Conservation (phyloP, 2,329 filamentous ascomycete species). For the Hymenoscyphus salicellus region DNA sequence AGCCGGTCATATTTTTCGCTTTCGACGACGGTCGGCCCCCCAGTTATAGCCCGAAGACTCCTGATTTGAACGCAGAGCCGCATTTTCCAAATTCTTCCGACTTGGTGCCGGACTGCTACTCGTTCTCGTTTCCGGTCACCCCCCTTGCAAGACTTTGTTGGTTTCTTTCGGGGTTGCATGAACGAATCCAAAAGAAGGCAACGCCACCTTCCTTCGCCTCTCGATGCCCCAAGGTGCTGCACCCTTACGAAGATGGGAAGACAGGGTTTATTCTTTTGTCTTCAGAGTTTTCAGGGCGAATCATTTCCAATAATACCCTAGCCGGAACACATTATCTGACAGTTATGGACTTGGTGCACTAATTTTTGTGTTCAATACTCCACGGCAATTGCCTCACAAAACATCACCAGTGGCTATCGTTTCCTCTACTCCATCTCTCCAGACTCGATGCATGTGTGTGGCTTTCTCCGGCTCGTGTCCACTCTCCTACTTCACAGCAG, state of each 20-base stretch:
- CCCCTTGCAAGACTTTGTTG: conserved; percentile 9
- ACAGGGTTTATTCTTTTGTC: background rate
- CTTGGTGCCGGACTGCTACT: conserved; percentile 8
- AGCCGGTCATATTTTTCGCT: background rate
- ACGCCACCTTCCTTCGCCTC: conserved; percentile 10
- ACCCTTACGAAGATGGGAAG: background rate
- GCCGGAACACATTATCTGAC: background rate
- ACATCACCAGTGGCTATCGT: conserved; percentile 8
- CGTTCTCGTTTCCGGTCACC: background rate
- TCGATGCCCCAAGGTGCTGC: background rate
- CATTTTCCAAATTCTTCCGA: conserved; percentile 11
- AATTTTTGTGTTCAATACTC: background rate
- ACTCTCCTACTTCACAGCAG: conserved; percentile 8
- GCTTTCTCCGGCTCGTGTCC: conserved; percentile 10
- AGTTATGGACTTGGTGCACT: background rate
- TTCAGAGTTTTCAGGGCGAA: background rate
- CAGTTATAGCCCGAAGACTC: conserved; percentile 12
- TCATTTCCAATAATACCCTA: background rate
- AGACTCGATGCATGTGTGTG: conserved; percentile 10
- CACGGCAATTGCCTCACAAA: background rate
- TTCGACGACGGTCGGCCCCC: conserved; percentile 7
- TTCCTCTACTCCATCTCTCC: background rate
- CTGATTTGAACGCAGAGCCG: conserved; percentile 13
- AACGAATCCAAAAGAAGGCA: conserved; percentile 13
- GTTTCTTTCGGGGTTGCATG: conserved; percentile 3